These are phyloP conservation scores for Chaetomiaceae sp. DNA, from an alignment of 2,329 filamentous ascomycete species.

Conservation along the genomic window DNA sequence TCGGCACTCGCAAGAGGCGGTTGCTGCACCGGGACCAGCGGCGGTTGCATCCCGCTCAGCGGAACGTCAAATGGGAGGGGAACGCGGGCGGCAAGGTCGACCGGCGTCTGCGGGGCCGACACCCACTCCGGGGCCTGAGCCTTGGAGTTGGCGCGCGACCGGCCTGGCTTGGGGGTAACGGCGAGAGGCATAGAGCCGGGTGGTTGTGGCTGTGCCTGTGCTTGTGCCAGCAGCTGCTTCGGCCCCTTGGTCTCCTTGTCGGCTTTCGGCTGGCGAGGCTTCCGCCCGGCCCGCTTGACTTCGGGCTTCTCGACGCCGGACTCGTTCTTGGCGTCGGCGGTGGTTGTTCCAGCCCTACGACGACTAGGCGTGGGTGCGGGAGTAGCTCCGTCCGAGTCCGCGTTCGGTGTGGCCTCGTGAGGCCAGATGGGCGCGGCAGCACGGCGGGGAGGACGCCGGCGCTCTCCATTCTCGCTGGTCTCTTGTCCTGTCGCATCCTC, in stretches of 20 bases:
- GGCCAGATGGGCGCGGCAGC: slow-evolving; percentile 67
- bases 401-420: slow-evolving; percentile 45
- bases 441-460: slow-evolving; percentile 51
- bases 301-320: slow-evolving; percentile 39
- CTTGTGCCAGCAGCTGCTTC: slow-evolving; percentile 35
- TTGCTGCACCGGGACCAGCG: slow-evolving; percentile 32
- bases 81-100: slow-evolving; percentile 33
- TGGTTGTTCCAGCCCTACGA: slow-evolving; percentile 37
- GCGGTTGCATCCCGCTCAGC: slow-evolving; percentile 37
- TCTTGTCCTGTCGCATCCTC: slow-evolving; percentile 47
- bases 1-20: slow-evolving; percentile 28
- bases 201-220: too few relatives aligned
- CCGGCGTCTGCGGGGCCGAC: slow-evolving; percentile 31
- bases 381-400: slow-evolving; percentile 55
- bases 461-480: slow-evolving; percentile 52
- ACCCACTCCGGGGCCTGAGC: slow-evolving; percentile 39
- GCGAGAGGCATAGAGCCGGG: slow-evolving; percentile 42
- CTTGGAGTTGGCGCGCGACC: slow-evolving; percentile 51
- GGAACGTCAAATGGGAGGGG: slow-evolving; percentile 41
- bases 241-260: slow-evolving; percentile 39
- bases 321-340: slow-evolving; percentile 16
- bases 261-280: slow-evolving; percentile 37
- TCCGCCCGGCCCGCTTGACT: slow-evolving; percentile 31
- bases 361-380: slow-evolving; percentile 52
- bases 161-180: slow-evolving; percentile 35